phyloP scores from a whole-genome alignment of 2,329 filamentous ascomycete species.

The Cladosporium sp. region DNA sequence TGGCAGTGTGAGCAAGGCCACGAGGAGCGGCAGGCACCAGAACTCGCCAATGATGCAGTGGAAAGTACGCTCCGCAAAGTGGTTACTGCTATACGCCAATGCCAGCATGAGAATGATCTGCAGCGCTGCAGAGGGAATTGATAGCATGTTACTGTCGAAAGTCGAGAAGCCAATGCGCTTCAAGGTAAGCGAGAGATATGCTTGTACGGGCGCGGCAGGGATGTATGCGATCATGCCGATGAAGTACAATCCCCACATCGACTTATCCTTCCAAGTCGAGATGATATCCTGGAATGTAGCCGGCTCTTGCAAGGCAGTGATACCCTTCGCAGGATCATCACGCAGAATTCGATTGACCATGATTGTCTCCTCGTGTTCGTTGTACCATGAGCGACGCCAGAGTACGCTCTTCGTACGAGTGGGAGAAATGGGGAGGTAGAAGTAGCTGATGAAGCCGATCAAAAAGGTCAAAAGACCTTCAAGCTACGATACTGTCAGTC shows the following conservation, averaged over 20 bases:
- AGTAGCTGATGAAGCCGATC: slow-evolving; percentile 51
- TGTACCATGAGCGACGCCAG: slow-evolving; percentile 63
- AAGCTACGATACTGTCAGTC: slow-evolving; percentile 25
- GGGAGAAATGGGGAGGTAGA: slow-evolving; percentile 53
- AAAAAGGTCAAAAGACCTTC: slow-evolving; percentile 53
- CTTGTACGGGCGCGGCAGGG: slow-evolving; percentile 40
- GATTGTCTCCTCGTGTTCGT: slow-evolving; percentile 63
- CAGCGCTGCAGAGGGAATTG: slow-evolving; percentile 37
- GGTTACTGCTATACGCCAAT: slow-evolving; percentile 48
- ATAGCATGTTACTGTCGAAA: slow-evolving; percentile 41
- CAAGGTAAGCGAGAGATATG: slow-evolving; percentile 15
- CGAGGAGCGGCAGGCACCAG: slow-evolving; percentile 39
- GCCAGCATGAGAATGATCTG: slow-evolving; percentile 52
- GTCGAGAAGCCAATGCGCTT: slow-evolving; percentile 22
- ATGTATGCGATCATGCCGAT: slow-evolving; percentile 18
- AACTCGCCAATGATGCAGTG: slow-evolving; percentile 41
- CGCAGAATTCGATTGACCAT: slow-evolving; percentile 63
- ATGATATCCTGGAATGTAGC: slow-evolving; percentile 16
- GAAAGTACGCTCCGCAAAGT: slow-evolving; percentile 50
- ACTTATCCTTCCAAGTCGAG: slow-evolving; percentile 1
- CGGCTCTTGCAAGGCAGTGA: slow-evolving; percentile 42
- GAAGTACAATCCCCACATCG: slow-evolving; percentile 19
- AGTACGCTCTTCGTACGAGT: slow-evolving; percentile 59
- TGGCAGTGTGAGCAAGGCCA: slow-evolving; percentile 35
- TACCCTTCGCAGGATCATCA: slow-evolving; percentile 58